Evolutionary conservation across 768 basidiomycete genomes (phyloP), one percentile per base, ranked within the genome.

Genomic region (Psilocybe cubensis): DNA sequence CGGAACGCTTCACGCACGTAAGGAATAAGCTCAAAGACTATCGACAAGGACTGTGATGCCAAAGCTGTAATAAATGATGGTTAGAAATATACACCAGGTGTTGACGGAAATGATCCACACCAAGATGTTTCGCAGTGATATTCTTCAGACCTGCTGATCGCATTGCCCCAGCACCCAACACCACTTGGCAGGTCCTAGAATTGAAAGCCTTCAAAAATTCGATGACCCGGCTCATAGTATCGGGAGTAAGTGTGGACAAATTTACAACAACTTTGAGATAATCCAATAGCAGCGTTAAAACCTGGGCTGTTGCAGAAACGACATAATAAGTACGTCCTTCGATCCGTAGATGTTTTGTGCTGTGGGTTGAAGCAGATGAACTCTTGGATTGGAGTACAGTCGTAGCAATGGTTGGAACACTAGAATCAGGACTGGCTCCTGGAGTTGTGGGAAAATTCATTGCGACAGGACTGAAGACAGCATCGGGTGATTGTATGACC

Each of bases 121-220:
- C 95, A 21, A 99, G 81, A 77, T 99, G 96, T 72, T 94, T 97
- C 38, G 97, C 97, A 0, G 97, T 98, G 69, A 99, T 99, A 69
- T 98, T 96, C 74, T 93, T 98, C 66, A 99, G 74, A 5, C 97
- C 97, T 18, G 97, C 97, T 17, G 93, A 95, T 41, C 95, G 82
- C 96, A 98, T 98, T n/a, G 97, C 97, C 12, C 97, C 97, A 8
- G 97, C 97, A 3, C 97, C 97, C 8, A 99, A 80, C 0, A 99
- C 97, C 43, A 98, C 96, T 70, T 98, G 97, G 73, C 97, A 99
- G 2, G 94, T 96, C 63, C 97, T 79, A 27, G 96, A 98, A 71
- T 99, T 99, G 79, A 96, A 98, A 24, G 95, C 89, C 75, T 98
- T 98, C 58, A 99, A 78, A 68, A 96, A 96, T 71, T 99, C 97